These are phyloP conservation scores for Parsonsia alboflavescens DNA, from an alignment of 257 asterid genomes.

Conservation along the genomic window DNA sequence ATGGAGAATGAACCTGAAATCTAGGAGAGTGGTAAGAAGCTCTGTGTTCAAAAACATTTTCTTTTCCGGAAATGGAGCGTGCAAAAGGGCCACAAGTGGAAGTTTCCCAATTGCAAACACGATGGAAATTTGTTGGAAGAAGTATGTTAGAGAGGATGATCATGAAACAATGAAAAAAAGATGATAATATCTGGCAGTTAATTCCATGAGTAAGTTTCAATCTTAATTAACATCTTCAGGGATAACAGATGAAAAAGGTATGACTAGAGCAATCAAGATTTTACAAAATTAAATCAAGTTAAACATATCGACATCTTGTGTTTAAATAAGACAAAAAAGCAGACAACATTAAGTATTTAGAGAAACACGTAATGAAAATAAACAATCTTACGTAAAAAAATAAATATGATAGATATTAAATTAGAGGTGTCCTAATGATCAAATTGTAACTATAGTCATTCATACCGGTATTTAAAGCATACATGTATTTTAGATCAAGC, in stretches of 20 bases:
- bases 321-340: not conserved
- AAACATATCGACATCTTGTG: not conserved
- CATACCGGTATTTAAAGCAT: not conserved
- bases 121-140: not conserved
- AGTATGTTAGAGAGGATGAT: too few species aligned
- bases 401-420: not conserved
- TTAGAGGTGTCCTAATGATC: not conserved
- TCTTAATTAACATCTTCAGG: not conserved
- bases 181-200: not conserved
- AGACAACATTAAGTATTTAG: not conserved
- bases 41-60: not conserved
- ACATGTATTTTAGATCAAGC: not conserved
- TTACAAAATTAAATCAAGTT: not conserved
- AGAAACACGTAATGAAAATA: not conserved
- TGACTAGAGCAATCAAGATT: not conserved
- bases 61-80: not conserved
- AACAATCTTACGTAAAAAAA: not conserved
- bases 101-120: not conserved
- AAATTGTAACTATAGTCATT: not conserved
- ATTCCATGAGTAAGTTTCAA: not conserved
- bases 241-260: not conserved
- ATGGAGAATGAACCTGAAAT: not conserved
- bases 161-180: not conserved
- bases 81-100: not conserved
- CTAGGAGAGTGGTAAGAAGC: not conserved